A percentile compares a stretch with the other conserved stretches of the same genome.
Evolutionary conservation across 2,329 filamentous ascomycete species (phyloP).

Genomic region (Aspergillus fijiensis): DNA sequence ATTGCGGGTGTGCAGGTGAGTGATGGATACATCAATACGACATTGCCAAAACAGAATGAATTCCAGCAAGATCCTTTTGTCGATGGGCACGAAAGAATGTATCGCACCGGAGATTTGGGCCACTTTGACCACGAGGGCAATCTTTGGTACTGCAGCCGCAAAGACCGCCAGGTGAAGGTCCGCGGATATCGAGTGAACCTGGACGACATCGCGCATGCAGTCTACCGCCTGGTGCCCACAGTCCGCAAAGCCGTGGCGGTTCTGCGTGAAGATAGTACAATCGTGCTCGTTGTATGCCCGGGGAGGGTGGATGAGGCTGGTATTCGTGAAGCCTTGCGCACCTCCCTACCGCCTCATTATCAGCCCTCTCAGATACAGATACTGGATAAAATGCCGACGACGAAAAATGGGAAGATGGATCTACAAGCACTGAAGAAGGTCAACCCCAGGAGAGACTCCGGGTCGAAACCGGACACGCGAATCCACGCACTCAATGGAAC

Average conservation of each 20-base stretch:
- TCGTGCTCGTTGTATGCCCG: neutral
- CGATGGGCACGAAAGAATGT: conserved; percentile 32
- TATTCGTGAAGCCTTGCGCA: neutral
- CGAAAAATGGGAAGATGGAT: too few species aligned
- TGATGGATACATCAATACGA: conserved; percentile 42
- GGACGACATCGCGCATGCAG: conserved; percentile 29
- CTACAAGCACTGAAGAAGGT: too few species aligned
- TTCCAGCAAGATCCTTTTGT: conserved; percentile 34
- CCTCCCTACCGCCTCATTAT: conserved; percentile 6
- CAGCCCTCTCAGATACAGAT: too few species aligned
- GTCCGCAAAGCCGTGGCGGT: conserved; percentile 2
- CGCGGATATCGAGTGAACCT: conserved; percentile 44
- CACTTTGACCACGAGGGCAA: conserved; percentile 38
- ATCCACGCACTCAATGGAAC: neutral
- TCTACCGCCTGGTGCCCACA: neutral
- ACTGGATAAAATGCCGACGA: too few species aligned
- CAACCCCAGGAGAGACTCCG: too few species aligned
- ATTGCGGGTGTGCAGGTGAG: conserved; percentile 47
- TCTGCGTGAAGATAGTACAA: neutral
- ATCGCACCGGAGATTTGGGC: conserved; percentile 43
- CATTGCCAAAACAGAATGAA: conserved; percentile 17
- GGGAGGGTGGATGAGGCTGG: too few species aligned
- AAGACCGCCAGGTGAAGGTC: conserved; percentile 45
- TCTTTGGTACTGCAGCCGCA: conserved; percentile 42
- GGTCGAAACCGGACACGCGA: too few species aligned